These are phyloP conservation scores for Ceratocystis destructans DNA, from an alignment of 2,329 filamentous ascomycete species.

Conservation along the genomic window DNA sequence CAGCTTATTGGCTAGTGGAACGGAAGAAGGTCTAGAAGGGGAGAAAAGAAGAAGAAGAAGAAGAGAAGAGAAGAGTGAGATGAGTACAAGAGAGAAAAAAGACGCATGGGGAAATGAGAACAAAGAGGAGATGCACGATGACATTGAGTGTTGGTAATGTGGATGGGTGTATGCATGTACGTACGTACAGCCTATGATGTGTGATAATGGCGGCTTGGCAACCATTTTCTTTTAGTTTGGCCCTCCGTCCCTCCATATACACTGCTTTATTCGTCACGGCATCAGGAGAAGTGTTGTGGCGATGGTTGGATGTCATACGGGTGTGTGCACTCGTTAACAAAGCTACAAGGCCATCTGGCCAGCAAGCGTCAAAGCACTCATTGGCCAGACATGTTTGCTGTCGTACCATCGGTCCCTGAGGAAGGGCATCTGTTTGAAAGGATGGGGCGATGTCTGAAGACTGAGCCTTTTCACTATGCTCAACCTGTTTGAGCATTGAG, in stretches of 20 bases:
- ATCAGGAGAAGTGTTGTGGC: no score
- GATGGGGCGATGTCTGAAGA: background rate
- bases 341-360: background rate
- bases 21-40: background rate
- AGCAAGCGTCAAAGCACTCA: no score
- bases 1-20: background rate
- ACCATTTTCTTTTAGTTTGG: no score
- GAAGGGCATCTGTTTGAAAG: background rate
- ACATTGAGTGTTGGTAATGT: background rate
- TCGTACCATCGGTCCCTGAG: background rate
- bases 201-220: no score
- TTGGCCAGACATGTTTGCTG: no score
- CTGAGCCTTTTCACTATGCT: background rate
- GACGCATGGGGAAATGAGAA: background rate
- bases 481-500: background rate
- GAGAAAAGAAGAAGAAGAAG: background rate
- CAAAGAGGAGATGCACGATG: background rate
- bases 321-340: background rate
- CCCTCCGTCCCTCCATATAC: no score
- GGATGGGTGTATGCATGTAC: background rate
- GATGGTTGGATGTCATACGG: background rate
- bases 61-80: background rate
- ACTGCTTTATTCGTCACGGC: no score
- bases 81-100: background rate
- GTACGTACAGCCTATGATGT: no score